Percentiles rank a stretch among this genome's conserved stretches.
These are phyloP conservation scores for Phytophthora quininea DNA, from an alignment of 352 stramenopile species.

Conservation along the genomic window DNA sequence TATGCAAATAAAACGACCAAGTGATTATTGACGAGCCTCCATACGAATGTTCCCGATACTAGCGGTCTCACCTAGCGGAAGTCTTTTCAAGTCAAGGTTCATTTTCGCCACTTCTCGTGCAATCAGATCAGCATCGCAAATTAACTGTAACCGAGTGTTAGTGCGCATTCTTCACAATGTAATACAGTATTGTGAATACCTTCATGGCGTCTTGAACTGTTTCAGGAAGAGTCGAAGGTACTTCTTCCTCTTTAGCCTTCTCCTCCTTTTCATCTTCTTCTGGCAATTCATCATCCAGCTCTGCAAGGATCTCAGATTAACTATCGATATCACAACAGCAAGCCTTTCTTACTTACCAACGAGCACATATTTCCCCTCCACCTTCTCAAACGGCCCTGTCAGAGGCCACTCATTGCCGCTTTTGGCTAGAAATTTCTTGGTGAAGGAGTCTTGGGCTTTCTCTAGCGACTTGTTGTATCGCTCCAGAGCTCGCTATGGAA, in stretches of 20 bases:
- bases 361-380: slow-evolving; percentile 67
- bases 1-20: not conserved
- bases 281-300: slow-evolving; percentile 43
- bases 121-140: slow-evolving; percentile 59
- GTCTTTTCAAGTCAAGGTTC: slow-evolving; percentile 59
- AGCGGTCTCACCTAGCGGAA: slow-evolving; percentile 45
- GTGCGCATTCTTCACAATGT: too few relatives aligned
- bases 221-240: slow-evolving; percentile 37
- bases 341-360: slow-evolving; percentile 43
- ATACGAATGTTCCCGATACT: not conserved
- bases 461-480: slow-evolving; percentile 49
- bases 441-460: slow-evolving; percentile 58
- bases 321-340: not conserved
- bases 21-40: not conserved
- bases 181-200: slow-evolving; percentile 10
- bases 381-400: slow-evolving; percentile 43
- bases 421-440: slow-evolving; percentile 70
- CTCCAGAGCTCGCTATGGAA: slow-evolving; percentile 34
- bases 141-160: slow-evolving; percentile 25
- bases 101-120: slow-evolving; percentile 52
- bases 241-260: slow-evolving; percentile 41
- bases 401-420: slow-evolving; percentile 73
- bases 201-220: slow-evolving; percentile 51
- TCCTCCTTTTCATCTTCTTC: slow-evolving; percentile 45
- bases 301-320: slow-evolving; percentile 1